phyloP scores from a whole-genome alignment of 1,284 basidiomycete species.

The Cutaneotrichosporon mucoides region DNA sequence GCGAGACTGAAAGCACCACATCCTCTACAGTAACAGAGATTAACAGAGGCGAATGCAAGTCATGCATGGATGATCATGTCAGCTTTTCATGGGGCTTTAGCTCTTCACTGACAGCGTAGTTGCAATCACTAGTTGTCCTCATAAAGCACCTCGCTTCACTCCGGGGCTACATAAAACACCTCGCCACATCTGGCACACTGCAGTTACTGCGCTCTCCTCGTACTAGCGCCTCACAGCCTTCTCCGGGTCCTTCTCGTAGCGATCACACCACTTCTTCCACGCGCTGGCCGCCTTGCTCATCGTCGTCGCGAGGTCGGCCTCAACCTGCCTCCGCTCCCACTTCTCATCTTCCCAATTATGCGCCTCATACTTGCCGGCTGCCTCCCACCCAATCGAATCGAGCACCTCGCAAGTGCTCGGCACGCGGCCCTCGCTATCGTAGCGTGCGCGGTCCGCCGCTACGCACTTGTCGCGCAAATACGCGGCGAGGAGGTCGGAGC shows the following conservation, averaged over 20 bases:
- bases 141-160: too few relatives aligned
- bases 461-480: conserved; percentile 13
- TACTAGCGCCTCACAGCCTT: conserved; percentile 11
- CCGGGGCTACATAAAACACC: too few relatives aligned
- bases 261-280: conserved; percentile 21
- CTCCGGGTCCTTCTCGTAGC: conserved; percentile 19
- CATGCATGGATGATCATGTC: too few relatives aligned
- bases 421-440: conserved; percentile 1
- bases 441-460: conserved; percentile 3
- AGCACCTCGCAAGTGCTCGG: conserved; percentile 15
- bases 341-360: conserved; percentile 18
- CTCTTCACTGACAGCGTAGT: too few relatives aligned
- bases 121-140: too few relatives aligned
- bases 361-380: conserved; percentile 8
- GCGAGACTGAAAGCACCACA: too few relatives aligned
- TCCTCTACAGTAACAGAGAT: too few relatives aligned
- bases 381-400: conserved; percentile 16
- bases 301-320: conserved; percentile 13
- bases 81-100: too few relatives aligned
- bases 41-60: too few relatives aligned
- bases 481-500: conserved; percentile 4
- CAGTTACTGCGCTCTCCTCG: too few relatives aligned
- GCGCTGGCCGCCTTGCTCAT: conserved; percentile 20
- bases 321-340: conserved; percentile 23
- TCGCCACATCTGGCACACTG: too few relatives aligned